Evolutionary conservation across 2,329 filamentous ascomycete genomes (phyloP), one percentile per base, ranked within the genome.

Genomic region (Xylaria sp.): DNA sequence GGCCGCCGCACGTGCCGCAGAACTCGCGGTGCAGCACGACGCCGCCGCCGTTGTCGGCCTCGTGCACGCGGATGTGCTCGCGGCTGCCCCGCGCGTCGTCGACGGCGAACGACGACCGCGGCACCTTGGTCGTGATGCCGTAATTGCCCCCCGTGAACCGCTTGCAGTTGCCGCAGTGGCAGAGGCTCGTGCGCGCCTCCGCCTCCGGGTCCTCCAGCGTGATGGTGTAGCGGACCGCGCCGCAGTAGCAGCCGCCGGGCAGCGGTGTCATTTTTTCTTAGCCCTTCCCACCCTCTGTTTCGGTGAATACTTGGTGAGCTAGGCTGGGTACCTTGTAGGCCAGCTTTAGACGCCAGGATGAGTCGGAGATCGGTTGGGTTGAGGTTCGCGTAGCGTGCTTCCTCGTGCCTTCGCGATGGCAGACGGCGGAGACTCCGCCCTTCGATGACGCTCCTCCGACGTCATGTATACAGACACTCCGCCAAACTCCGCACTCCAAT

Each of bases 101-200:
- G 57, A 65, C n/a, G n/a, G n/a, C n/a, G 49, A 81, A 75, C 0
- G 74, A 58, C 2, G 75, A 70, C 20, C 74, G 71, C 16, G 78
- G 73, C 7, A 82, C 69, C 63, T 80, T 81, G 2, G 76, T 74
- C 1, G 80, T 82, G 16, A 83, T 68, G 13, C 80, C 79, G 63
- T 78, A 81, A 45, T 77, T 76, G 22, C 74, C 71, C 7, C 79
- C 78, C 44, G 79, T 80, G 29, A 78, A 79, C 72, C 78, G 79
- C 72, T 79, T 82, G 70, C 80, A 83, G 61, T 76, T 80, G 17
- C 65, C 57, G 61, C 80, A 83, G 63, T 83, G 79, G 58, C 80
- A 83, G 16, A 83, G 61, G 8, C 74, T 78, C 1, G 79, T 81
- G 19, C 78, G 69, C 2, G 79, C 79, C 20, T 82, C 72, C 6